Percentiles rank a stretch among this genome's conserved stretches.
These are phyloP conservation scores for Nemania sp. DNA, from an alignment of 2,329 filamentous ascomycete species.

Conservation along the genomic window DNA sequence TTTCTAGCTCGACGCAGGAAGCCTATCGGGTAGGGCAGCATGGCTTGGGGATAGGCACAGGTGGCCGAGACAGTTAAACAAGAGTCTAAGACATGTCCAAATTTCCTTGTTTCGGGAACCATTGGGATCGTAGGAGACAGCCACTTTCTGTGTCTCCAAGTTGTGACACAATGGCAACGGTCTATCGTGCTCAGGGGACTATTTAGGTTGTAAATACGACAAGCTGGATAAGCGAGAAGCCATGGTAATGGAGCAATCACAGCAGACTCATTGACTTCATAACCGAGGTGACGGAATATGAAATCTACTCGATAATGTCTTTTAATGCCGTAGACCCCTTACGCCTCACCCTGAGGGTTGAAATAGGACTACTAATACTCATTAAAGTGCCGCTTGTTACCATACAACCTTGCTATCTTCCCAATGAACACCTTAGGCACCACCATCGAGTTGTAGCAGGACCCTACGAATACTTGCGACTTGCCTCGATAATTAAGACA, in stretches of 20 bases:
- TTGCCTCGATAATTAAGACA: neutral
- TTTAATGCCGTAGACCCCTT: neutral
- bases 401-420: neutral
- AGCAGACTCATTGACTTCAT: neutral
- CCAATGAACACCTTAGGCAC: neutral
- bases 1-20: neutral
- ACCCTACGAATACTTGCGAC: neutral
- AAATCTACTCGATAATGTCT: neutral
- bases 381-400: neutral
- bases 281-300: neutral
- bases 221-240: constrained; percentile 1
- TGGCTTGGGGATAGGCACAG: neutral
- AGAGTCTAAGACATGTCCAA: neutral
- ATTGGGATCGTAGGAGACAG: neutral
- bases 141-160: neutral
- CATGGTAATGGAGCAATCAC: neutral
- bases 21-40: neutral
- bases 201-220: neutral
- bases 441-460: neutral
- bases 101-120: neutral
- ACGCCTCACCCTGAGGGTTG: neutral
- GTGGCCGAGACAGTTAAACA: constrained; percentile 2
- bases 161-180: no score
- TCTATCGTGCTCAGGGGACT: neutral
- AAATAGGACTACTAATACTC: neutral